phyloP scores from a whole-genome alignment of 495 filamentous ascomycete species.

The Margaritispora aquatica region DNA sequence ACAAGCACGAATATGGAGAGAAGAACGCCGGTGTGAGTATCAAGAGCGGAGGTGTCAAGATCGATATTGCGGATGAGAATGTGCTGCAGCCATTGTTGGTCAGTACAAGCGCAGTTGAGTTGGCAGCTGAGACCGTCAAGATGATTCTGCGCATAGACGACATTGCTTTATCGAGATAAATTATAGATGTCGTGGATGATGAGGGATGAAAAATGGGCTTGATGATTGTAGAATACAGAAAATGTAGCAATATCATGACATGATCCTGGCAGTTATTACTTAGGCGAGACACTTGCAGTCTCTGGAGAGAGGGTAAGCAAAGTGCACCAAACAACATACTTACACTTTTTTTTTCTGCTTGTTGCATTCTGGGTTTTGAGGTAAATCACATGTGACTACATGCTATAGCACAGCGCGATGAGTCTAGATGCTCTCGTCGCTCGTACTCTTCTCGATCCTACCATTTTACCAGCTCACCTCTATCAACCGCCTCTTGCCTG shows the following conservation, averaged over 20 bases:
- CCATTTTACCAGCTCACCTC: too few relatives aligned
- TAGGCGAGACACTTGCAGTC: too few relatives aligned
- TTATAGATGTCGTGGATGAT: background rate
- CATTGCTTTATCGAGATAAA: constrained; percentile 20
- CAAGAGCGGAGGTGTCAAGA: constrained; percentile 91
- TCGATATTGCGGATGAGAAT: constrained; percentile 92
- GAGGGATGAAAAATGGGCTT: constrained; percentile 3
- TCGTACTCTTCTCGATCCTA: too few relatives aligned
- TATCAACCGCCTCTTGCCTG: too few relatives aligned
- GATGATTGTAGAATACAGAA: constrained; percentile 10
- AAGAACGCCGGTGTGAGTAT: constrained; percentile 96
- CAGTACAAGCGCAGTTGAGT: constrained; percentile 92
- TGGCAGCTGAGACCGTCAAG: constrained; percentile 97
- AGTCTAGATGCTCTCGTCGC: too few relatives aligned
- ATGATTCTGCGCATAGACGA: constrained; percentile 50
- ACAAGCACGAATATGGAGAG: constrained; percentile 90
- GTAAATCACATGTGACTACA: too few relatives aligned
- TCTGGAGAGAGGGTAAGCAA: background rate
- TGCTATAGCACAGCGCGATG: too few relatives aligned
- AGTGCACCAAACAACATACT: too few relatives aligned
- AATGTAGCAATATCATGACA: constrained; percentile 11
- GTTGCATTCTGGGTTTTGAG: too few relatives aligned
- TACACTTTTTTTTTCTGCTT: too few relatives aligned
- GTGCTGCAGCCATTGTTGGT: constrained; percentile 94
- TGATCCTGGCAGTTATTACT: too few relatives aligned